These are phyloP conservation scores for Mortierella sp. DNA, from an alignment of 371 early-diverging fungal genomes.

Conservation along the genomic window DNA sequence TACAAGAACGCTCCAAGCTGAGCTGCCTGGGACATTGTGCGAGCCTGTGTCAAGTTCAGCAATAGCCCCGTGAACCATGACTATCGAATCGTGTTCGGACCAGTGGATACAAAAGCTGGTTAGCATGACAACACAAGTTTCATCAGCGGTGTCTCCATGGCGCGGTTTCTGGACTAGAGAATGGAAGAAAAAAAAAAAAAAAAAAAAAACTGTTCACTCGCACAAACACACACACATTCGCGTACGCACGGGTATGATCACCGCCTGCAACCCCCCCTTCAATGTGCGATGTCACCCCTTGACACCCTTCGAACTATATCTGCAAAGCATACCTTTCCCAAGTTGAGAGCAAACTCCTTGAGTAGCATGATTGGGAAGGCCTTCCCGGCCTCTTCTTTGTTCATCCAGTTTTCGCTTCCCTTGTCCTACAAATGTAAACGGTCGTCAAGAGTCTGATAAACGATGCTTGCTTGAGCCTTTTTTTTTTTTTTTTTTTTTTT, in stretches of 20 bases:
- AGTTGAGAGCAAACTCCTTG: slow-evolving; percentile 40
- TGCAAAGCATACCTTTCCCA: slow-evolving; percentile 28
- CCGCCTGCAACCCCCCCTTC: neutral
- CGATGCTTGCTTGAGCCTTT: too few species aligned
- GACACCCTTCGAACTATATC: too few species aligned
- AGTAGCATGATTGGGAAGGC: slow-evolving; percentile 12
- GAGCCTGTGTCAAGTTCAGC: slow-evolving; percentile 49
- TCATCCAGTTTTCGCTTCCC: slow-evolving; percentile 30
- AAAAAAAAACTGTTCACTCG: neutral
- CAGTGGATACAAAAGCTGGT: neutral
- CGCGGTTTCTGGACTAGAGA: neutral
- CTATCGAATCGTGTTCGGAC: neutral
- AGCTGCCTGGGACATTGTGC: slow-evolving; percentile 40
- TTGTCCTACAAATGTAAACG: slow-evolving; percentile 27
- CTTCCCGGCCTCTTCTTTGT: slow-evolving; percentile 2
- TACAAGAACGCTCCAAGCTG: slow-evolving; percentile 47
- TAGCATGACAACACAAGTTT: neutral
- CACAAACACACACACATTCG: too few species aligned
- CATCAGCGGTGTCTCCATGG: too few species aligned
- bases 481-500: neutral
- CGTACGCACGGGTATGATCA: neutral
- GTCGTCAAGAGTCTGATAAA: too few species aligned
- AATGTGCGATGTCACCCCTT: neutral
- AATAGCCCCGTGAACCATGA: slow-evolving; percentile 46
- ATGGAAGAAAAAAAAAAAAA: neutral